Evolutionary conservation across 805 yeast genomes (phyloP).

Genomic region (Yueomyces sinensis): DNA sequence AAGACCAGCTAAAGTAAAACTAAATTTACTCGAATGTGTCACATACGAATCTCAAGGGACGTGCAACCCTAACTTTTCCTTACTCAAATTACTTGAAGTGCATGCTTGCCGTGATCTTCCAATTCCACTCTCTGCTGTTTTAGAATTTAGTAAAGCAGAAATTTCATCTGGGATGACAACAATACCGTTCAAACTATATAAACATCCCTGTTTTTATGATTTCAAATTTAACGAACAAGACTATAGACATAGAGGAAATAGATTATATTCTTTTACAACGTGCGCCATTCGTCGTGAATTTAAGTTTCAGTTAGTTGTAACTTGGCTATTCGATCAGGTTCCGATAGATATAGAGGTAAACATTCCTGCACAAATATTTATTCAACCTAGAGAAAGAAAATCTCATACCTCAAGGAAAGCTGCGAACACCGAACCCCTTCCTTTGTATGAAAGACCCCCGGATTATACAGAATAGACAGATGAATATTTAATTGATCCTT

Average conservation of each 20-base stretch:
- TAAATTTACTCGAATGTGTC: constrained; percentile 18
- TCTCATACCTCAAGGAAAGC: no score
- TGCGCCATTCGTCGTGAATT: constrained; percentile 19
- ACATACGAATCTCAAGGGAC: constrained; percentile 19
- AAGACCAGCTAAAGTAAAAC: constrained; percentile 10
- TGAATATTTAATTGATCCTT: no score
- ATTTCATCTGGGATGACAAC: neutral
- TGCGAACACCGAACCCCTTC: no score
- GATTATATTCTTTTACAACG: constrained; percentile 19
- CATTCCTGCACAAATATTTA: constrained; percentile 9
- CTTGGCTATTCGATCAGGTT: neutral
- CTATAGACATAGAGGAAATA: constrained; percentile 21
- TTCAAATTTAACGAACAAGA: constrained; percentile 21
- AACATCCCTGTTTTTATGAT: constrained; percentile 12
- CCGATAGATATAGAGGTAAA: neutral
- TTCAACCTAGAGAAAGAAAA: constrained; percentile 8
- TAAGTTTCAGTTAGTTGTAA: constrained; percentile 11
- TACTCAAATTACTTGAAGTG: constrained; percentile 13
- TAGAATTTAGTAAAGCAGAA: neutral
- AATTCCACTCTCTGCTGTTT: neutral
- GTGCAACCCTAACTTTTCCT: constrained; percentile 19
- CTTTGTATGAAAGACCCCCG: no score
- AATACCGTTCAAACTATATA: constrained; percentile 6
- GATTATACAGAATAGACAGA: no score
- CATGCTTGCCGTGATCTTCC: no score